phyloP scores from a whole-genome alignment of 352 stramenopile genomes.

The Pythium brassicae region DNA sequence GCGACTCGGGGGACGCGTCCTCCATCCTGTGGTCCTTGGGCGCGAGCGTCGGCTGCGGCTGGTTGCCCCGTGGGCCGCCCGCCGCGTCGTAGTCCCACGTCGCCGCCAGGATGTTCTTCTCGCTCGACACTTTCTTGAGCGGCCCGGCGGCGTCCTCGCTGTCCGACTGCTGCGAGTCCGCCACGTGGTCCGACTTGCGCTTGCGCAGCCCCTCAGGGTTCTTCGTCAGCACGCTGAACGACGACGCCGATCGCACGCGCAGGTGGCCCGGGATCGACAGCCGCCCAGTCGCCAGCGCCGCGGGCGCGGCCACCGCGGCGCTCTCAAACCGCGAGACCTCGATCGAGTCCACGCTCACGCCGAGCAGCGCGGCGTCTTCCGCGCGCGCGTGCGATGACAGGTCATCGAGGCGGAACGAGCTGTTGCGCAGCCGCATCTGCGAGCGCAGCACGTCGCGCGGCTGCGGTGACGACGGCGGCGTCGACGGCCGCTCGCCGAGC shows the following conservation, averaged over 20 bases:
- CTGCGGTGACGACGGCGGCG: conserved; percentile 75
- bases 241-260: conserved; percentile 27
- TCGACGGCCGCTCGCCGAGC: conserved; percentile 44
- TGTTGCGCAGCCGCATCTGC: conserved; percentile 53
- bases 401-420: conserved; percentile 20
- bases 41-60: not conserved
- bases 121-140: conserved; percentile 70
- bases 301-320: conserved; percentile 1
- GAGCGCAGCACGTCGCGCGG: conserved; percentile 67
- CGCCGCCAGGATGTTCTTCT: conserved; percentile 46
- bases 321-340: conserved; percentile 43
- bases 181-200: conserved; percentile 68
- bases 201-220: conserved; percentile 71
- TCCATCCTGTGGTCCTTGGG: conserved; percentile 50
- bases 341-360: conserved; percentile 57
- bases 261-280: conserved; percentile 60
- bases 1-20: conserved; percentile 24
- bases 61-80: conserved; percentile 9
- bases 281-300: no score
- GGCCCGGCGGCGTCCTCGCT: conserved; percentile 12
- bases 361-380: conserved; percentile 4
- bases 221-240: conserved; percentile 58
- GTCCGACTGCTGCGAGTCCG: conserved; percentile 19
- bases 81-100: conserved; percentile 10
- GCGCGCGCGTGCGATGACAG: not conserved